These are phyloP conservation scores for Aspergillus niger DNA, from an alignment of 2,329 filamentous ascomycete genomes.

Conservation along the genomic window DNA sequence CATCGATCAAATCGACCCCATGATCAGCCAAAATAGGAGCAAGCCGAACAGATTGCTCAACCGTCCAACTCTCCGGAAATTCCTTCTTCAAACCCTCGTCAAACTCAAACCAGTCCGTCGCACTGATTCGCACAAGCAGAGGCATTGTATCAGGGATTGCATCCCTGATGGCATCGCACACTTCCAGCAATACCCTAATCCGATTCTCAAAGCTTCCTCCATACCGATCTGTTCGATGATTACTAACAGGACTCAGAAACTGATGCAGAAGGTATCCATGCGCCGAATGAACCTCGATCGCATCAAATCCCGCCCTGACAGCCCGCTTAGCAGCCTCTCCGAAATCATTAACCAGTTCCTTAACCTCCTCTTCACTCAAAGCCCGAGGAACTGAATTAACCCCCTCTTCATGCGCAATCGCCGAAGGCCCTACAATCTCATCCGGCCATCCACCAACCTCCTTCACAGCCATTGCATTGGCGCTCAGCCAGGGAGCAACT, in stretches of 20 bases:
- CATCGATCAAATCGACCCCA: conserved; percentile 9
- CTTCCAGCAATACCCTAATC: conserved; percentile 12
- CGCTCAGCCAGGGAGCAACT: conserved; percentile 53
- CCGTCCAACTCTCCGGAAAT: conserved; percentile 24
- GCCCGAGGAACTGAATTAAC: conserved; percentile 16
- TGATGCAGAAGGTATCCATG: conserved; percentile 31
- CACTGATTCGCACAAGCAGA: conserved; percentile 62
- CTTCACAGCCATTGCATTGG: conserved; percentile 44
- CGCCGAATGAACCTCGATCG: conserved; percentile 30
- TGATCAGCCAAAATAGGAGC: conserved; percentile 14
- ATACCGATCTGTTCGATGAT: conserved; percentile 29
- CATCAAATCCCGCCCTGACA: conserved; percentile 37
- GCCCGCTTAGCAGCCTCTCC: conserved; percentile 35
- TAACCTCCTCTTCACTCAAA: conserved; percentile 36
- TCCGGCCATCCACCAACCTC: conserved; percentile 55
- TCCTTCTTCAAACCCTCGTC: conserved; percentile 17
- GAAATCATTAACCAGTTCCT: conserved; percentile 30
- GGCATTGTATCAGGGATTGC: conserved; percentile 55
- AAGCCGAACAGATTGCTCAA: conserved; percentile 15
- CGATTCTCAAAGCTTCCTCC: conserved; percentile 20
- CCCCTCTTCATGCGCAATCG: conserved; percentile 11
- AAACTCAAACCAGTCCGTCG: conserved; percentile 63
- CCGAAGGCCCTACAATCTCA: conserved; percentile 19
- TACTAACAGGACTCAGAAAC: conserved; percentile 28
- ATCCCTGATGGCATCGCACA: conserved; percentile 39